phyloP scores from a whole-genome alignment of 1,139 yeast species.

The Scheffersomyces segobiensis region DNA sequence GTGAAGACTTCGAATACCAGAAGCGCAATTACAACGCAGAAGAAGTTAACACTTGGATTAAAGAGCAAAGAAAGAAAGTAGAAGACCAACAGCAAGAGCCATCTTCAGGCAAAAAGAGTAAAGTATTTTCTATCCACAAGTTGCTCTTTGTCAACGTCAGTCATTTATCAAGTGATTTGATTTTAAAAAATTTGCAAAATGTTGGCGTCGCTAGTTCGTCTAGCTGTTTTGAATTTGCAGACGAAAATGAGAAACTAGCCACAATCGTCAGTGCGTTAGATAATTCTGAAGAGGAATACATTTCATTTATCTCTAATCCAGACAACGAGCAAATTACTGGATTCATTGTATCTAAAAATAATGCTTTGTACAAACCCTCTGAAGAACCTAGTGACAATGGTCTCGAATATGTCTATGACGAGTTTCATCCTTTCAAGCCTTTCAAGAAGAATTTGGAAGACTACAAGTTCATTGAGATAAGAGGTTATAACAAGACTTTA shows the following conservation, averaged over 20 bases:
- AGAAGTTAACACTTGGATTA: slow-evolving; percentile 52
- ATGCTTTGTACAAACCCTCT: slow-evolving; percentile 44
- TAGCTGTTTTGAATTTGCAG: slow-evolving; percentile 38
- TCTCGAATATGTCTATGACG: slow-evolving; percentile 65
- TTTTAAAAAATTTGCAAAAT: slow-evolving; percentile 55
- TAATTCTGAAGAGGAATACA: slow-evolving; percentile 46
- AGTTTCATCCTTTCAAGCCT: slow-evolving; percentile 85
- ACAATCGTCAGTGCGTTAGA: slow-evolving; percentile 47
- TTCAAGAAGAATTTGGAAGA: slow-evolving; percentile 34
- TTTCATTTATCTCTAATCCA: slow-evolving; percentile 18
- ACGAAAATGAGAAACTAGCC: slow-evolving; percentile 17
- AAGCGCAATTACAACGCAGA: slow-evolving; percentile 27
- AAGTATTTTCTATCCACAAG: slow-evolving; percentile 67
- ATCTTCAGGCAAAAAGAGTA: slow-evolving; percentile 32
- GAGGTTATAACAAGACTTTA: slow-evolving; percentile 76
- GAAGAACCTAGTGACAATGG: slow-evolving; percentile 32
- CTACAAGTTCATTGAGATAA: slow-evolving; percentile 36
- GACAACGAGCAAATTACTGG: slow-evolving; percentile 47
- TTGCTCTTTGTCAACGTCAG: slow-evolving; percentile 68
- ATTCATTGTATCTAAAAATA: slow-evolving; percentile 63
- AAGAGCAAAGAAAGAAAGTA: slow-evolving; percentile 33
- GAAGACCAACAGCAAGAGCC: slow-evolving; percentile 8
- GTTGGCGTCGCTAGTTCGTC: slow-evolving; percentile 47
- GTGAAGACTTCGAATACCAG: slow-evolving; percentile 18
- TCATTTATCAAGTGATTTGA: slow-evolving; percentile 75